A percentile compares a stretch with the other conserved stretches of the same genome.
Conservation (phyloP, 495 filamentous ascomycete genomes). For the Hypoxylon trugodes region DNA sequence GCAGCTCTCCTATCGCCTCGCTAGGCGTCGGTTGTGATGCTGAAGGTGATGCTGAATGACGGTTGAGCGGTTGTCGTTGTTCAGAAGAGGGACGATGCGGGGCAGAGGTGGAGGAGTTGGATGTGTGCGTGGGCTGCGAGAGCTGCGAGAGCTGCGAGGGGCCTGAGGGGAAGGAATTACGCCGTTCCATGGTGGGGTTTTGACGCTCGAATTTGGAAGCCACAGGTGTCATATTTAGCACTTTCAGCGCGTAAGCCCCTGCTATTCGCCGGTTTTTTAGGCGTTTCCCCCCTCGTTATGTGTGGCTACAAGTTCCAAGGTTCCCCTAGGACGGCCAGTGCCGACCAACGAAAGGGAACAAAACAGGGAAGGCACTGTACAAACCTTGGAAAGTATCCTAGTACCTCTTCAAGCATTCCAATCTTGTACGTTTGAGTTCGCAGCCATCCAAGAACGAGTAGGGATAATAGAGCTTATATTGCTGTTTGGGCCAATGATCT, state of each 20-base stretch:
- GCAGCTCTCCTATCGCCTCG: too few relatives aligned
- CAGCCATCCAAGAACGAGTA: too few relatives aligned
- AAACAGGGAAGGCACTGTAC: too few relatives aligned
- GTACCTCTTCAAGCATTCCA: too few relatives aligned
- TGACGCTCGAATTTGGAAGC: background rate
- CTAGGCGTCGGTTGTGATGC: conserved; percentile 7
- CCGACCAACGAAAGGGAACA: too few relatives aligned
- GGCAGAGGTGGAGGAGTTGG: conserved; percentile 13
- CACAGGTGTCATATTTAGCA: conserved; percentile 13
- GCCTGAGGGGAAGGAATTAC: background rate
- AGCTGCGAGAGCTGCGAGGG: background rate
- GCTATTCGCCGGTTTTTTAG: background rate
- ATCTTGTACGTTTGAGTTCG: too few relatives aligned
- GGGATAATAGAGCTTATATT: too few relatives aligned
- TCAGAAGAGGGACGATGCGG: conserved; percentile 10
- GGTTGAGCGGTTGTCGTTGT: conserved; percentile 1
- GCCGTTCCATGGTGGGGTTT: conserved; percentile 19
- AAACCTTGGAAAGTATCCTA: too few relatives aligned
- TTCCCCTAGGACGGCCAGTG: too few relatives aligned
- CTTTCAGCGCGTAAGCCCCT: conserved; percentile 11
- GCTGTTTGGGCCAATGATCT: too few relatives aligned
- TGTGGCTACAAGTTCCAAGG: too few relatives aligned
- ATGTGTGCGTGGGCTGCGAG: background rate
- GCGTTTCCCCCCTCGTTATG: too few relatives aligned
- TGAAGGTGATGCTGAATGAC: conserved; percentile 4